Conservation (phyloP, 2,329 filamentous ascomycete species). For the Aureobasidium sp. region DNA sequence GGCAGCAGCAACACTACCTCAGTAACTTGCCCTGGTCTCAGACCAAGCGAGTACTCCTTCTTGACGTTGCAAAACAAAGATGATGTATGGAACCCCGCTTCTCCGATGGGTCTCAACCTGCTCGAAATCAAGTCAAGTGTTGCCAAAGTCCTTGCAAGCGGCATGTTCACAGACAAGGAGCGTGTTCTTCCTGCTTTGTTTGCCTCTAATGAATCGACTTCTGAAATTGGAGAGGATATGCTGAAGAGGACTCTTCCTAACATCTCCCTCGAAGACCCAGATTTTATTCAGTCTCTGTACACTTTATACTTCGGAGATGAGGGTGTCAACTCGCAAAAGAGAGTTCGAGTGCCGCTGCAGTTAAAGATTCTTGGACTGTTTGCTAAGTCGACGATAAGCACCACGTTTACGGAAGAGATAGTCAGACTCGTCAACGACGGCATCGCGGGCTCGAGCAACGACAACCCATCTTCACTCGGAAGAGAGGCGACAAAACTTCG, state of each 20-base stretch:
- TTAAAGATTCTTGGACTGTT: constrained; percentile 68
- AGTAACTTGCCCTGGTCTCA: constrained; percentile 51
- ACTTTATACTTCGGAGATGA: constrained; percentile 60
- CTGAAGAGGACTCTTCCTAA: constrained; percentile 65
- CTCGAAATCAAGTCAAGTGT: constrained; percentile 61
- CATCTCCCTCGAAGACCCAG: constrained; percentile 61
- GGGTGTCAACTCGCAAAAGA: constrained; percentile 31
- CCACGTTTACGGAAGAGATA: constrained; percentile 59
- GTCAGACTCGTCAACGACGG: constrained; percentile 60
- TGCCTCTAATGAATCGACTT: constrained; percentile 72
- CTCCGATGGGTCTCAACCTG: constrained; percentile 55
- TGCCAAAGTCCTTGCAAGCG: constrained; percentile 68
- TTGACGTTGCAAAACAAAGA: constrained; percentile 57
- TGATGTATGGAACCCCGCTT: constrained; percentile 56
- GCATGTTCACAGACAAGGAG: constrained; percentile 74
- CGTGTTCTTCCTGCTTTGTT: constrained; percentile 77
- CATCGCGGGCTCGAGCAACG: constrained; percentile 36
- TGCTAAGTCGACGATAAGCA: constrained; percentile 66
- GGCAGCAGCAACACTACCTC: constrained; percentile 23
- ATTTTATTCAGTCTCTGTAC: constrained; percentile 58
- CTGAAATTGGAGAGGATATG: constrained; percentile 76
- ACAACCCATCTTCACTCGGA: constrained; percentile 39
- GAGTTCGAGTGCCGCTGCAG: constrained; percentile 59
- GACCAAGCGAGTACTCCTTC: constrained; percentile 58
- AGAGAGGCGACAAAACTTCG: constrained; percentile 73